A percentile compares a stretch with the other conserved stretches of the same genome.
Evolutionary conservation across 2,329 filamentous ascomycete species (phyloP).

Genomic region (Colletotrichum shisoi): DNA sequence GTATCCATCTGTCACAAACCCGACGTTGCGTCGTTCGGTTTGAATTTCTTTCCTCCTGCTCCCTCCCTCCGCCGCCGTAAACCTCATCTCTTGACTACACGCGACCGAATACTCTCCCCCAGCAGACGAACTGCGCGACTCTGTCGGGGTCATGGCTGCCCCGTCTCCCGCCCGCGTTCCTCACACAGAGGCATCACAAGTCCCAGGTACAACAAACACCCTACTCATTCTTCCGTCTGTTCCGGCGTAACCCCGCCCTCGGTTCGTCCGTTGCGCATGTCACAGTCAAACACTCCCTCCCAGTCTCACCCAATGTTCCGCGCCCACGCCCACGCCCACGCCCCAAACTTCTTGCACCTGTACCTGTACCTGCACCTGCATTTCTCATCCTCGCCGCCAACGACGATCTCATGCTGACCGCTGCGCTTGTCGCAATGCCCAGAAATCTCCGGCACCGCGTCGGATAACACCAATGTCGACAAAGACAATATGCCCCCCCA

Average conservation of each 20-base stretch:
- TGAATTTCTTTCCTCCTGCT: constrained; percentile 34
- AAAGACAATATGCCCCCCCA: constrained; percentile 43
- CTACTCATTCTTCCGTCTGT: constrained; percentile 36
- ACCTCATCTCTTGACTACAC: constrained; percentile 1
- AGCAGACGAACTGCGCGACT: not conserved
- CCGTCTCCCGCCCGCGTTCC: constrained; percentile 27
- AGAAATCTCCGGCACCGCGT: constrained; percentile 31
- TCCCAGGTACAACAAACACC: constrained; percentile 35
- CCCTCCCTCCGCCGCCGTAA: constrained; percentile 17
- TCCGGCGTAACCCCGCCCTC: constrained; percentile 39
- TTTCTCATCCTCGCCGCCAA: not conserved
- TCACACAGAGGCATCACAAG: constrained; percentile 18
- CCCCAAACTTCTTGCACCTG: not conserved
- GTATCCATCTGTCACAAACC: constrained; percentile 29
- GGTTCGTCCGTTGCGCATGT: constrained; percentile 39
- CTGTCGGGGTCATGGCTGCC: constrained; percentile 27
- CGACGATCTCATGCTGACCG: constrained; percentile 31
- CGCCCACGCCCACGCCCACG: not conserved
- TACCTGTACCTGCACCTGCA: constrained; percentile 1
- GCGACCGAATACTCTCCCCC: not conserved
- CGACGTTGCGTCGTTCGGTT: constrained; percentile 33
- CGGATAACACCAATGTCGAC: constrained; percentile 29
- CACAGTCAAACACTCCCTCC: constrained; percentile 31
- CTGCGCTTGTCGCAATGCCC: constrained; percentile 37
- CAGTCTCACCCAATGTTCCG: constrained; percentile 12